Base-by-base conservation (phyloP, 2,329 filamentous ascomycete species). In the Alternaria gansuensis region DNA sequence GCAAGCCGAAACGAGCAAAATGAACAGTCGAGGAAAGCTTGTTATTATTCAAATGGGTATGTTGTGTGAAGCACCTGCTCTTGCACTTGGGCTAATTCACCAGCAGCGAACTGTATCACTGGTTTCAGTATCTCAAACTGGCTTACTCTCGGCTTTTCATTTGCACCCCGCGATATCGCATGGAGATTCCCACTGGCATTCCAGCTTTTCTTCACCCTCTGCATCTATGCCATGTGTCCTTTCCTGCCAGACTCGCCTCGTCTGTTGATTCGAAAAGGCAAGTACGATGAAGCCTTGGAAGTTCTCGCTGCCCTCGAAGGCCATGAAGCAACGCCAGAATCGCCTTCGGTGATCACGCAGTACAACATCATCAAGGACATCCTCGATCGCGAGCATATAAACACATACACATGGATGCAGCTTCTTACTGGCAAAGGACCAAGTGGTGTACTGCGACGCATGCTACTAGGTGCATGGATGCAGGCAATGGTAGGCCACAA, bases 181-280 rank as follows among this genome's bases (percentile, higher is more conserved):
- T 77, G 75, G 75, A 67, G 75, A 2, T 75, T 88, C n/a, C 83
- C 86, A 0, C 85, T 84, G 1, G 82, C 84, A 0, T 67, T 87
- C 2, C 83, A 85, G 0, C 83, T 85, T 0, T 79, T 88, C 51
- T 85, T 88, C 60, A 85, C 84, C 0, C 84, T 87, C 0, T 81
- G 82, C 59, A 77, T 88, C 3, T 85, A 73, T 82, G 31, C 85
- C 83, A 67, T 79, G 73, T 60, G 77, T 37, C 83, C 83, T 31
- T 77, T 71, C 67, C 75, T 63, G 62, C 76, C 78, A 51, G 66
- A 80, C 75, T 71, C 75, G 66, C 62, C 83, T 3, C 71, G 85
- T 46, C 80, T 83, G 0, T 75, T 86, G 29, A 82, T 87, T 21
- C 77, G 85, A 2, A 83, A 82, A 23, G 84, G 84, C 4, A 72